These are phyloP conservation scores for Alternaria arborescens DNA, from an alignment of 2,329 filamentous ascomycete genomes.

Conservation along the genomic window DNA sequence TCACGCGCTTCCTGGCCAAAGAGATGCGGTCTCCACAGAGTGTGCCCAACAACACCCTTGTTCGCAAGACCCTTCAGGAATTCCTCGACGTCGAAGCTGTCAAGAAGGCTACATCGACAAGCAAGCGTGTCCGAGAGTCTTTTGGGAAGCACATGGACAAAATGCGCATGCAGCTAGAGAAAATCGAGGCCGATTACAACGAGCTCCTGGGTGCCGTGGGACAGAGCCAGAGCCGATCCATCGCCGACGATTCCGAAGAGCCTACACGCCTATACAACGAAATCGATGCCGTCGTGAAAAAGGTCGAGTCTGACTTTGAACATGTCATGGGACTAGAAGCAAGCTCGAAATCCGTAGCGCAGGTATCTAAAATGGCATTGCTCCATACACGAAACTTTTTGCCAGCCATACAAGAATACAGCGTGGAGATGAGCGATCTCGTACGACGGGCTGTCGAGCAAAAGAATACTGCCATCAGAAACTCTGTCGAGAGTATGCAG, in stretches of 20 bases:
- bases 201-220: conserved; percentile 56
- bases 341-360: conserved; percentile 69
- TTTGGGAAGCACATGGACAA: conserved; percentile 65
- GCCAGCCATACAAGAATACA: conserved; percentile 66
- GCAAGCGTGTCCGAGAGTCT: conserved; percentile 67
- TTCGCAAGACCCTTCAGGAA: conserved; percentile 44
- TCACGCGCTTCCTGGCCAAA: conserved; percentile 62
- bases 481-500: conserved; percentile 79
- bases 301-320: conserved; percentile 86
- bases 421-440: conserved; percentile 64
- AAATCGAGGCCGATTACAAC: conserved; percentile 54
- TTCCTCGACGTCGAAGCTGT: conserved; percentile 79
- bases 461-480: conserved; percentile 72
- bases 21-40: conserved; percentile 41
- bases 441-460: conserved; percentile 64
- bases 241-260: conserved; percentile 68
- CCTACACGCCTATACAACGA: conserved; percentile 77
- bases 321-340: conserved; percentile 74
- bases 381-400: conserved; percentile 70
- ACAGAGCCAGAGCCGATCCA: conserved; percentile 60
- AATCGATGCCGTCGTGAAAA: conserved; percentile 84
- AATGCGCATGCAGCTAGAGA: conserved; percentile 54
- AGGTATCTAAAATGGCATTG: conserved; percentile 70
- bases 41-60: conserved; percentile 33
- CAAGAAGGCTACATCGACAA: conserved; percentile 74